Base-by-base conservation (phyloP, 192 early-diverging fungal species). In the Coemansia pectinata region DNA sequence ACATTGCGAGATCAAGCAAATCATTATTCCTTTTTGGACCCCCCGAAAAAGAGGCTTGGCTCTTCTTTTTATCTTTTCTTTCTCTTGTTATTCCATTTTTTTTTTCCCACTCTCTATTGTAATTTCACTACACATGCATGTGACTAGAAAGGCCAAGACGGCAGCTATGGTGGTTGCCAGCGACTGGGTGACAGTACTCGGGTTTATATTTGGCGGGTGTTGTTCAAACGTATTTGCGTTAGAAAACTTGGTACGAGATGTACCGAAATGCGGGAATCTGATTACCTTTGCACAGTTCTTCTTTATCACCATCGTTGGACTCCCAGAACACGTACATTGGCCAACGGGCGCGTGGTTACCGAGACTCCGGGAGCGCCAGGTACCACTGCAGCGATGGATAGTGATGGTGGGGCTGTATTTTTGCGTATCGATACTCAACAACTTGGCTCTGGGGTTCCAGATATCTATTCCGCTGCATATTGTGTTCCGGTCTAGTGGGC, bases 381-480 rank as follows among this genome's bases (percentile, higher is more conserved):
- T 97, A 11, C 95, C 95, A 5, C n/a, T 92, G 19, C 65, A 38
- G 0, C 78, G 88, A 4, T 97, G 94, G 94, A 14, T 89, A 31
- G 73, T 86, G 7, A 90, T 94, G 70, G 95, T 97, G 1, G 70
- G 85, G 27, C 62, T 95, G 71, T 95, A 93, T 66, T 94, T 92
- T 69, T 74, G 78, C 4, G 90, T 91, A 7, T 94, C 93, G 0
- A 85, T 93, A 5, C 74, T 95, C 59, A 95, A 95, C 69, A 96
- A 96, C 71, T 74, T 88, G 72, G 90, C 94, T 0, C 82, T 95
- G 9, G 91, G 89, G 5, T 95, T 87, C 73, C 80, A 86, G 33
- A 92, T 97, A 38, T 88, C 94, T 21, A 90, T 97, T 39, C 95
- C 95, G 14, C 57, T 97, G 61, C 94, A 97, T 74, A 97, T 97